Conservation (phyloP, 371 early-diverging fungal genomes). For the Mortierella sp. region DNA sequence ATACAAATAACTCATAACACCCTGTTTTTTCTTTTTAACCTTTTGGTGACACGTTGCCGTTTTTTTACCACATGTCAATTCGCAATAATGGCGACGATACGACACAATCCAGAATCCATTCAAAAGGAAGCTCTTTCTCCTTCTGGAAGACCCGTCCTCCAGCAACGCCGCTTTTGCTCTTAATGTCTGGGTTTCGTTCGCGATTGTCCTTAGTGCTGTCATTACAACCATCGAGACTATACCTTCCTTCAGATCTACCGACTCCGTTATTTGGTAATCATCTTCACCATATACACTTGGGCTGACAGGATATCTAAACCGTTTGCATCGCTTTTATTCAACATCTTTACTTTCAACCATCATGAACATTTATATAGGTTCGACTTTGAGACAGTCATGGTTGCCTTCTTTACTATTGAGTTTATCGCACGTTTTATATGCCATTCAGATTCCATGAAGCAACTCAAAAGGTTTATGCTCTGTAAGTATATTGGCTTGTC, state of each 20-base stretch:
- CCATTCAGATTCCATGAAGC: conserved; percentile 75
- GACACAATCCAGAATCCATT: conserved; percentile 45
- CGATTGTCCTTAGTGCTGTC: conserved; percentile 84
- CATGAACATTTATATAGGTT: conserved; percentile 63
- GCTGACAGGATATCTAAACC: neutral
- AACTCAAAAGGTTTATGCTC: conserved; percentile 63
- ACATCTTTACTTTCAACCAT: neutral
- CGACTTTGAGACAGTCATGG: conserved; percentile 81
- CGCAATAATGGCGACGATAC: neutral
- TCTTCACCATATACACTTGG: neutral
- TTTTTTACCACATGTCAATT: neutral
- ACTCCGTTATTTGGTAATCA: conserved; percentile 71
- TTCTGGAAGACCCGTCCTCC: conserved; percentile 81
- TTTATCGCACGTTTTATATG: conserved; percentile 76
- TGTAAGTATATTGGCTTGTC: conserved; percentile 39
- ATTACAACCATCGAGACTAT: conserved; percentile 89
- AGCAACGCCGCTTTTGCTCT: conserved; percentile 79
- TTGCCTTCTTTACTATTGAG: conserved; percentile 83
- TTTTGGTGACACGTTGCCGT: conserved; percentile 13
- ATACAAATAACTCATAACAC: conserved; percentile 2
- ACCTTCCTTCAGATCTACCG: conserved; percentile 76
- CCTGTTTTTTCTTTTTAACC: neutral
- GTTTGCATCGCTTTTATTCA: neutral
- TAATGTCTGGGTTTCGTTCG: conserved; percentile 79
- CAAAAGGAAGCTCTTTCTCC: conserved; percentile 75